Base-by-base conservation (phyloP, 371 early-diverging fungal genomes). In the Haplosporangium sp. region DNA sequence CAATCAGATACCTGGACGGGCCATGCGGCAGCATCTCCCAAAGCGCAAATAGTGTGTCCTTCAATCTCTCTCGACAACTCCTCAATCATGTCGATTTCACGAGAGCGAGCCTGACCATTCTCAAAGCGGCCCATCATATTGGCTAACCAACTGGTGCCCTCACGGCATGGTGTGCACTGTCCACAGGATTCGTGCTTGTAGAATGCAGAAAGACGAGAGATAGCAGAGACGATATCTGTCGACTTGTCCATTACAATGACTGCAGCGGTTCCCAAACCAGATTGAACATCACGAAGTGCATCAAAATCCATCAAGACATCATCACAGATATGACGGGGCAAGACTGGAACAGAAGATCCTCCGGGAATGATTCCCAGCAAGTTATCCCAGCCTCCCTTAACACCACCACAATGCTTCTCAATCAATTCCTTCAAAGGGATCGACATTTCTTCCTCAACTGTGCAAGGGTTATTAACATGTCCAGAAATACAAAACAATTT, bases 21-120 rank as follows among this genome's bases (percentile, higher is more conserved):
- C 98, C 98, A 97, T 66, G 99, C 99, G 37, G 99, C 98, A 55
- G 99, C 99, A 87, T 98, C 99, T 66, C 98, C 99, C 85, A 98
- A 85, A 50, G 98, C 99, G 84, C 99, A 98, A 72, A 98, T 98
- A 35, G 99, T 98, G 83, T 97, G 98, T 8, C 99, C 99, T 85
- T 98, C 98, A 84, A 98, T 98, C 86, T 97, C 96, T 83, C 95
- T 91, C 55, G 96, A 92, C 64, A 98, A 86, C 85, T 98, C 98
- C 83, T 91, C 89, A 47, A 93, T 91, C 93, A 92, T 91, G 84
- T 98, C 97, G 85, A 98, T 97, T 84, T 96, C 98, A 52, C 92
- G 90, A 47, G 87, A 83, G 20, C 90, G 89, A 10, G 93, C 97
- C 69, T 95, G 86, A 50, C 98, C 98, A n/a, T 84, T 86, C 83